Base-by-base conservation (phyloP, 2,329 filamentous ascomycete species). In the Aspergillus latus region DNA sequence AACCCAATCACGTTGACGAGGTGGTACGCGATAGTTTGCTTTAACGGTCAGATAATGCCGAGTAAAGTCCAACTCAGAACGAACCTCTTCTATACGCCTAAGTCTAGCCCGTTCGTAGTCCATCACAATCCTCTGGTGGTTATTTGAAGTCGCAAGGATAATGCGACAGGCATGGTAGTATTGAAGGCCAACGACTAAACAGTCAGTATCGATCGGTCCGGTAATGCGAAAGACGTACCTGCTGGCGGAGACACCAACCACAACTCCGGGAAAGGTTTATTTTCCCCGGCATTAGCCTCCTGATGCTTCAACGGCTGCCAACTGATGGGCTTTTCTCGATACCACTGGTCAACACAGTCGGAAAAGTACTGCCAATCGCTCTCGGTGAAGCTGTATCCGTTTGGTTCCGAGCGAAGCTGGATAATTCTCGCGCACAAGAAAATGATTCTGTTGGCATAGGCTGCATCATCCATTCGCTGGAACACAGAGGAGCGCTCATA, bases 391-490 rank as follows among this genome's bases (percentile, higher is more conserved):
- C 55, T 45, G 26, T 58, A 36, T 6, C 55, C 56, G 11, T 65
- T 65, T 4, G 60, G 61, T 54, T 58, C 62, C 28, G 49, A 68
- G 46, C 64, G 68, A 29, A 62, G 47, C 16, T 69, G 71, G 5
- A 77, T 63, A 2, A 75, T 73, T 32, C 66, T 69, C 2, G 74
- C 74, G 49, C 75, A 76, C 8, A 74, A 64, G 36, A 74, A 72
- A 5, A 76, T 68, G 5, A 74, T 68, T 6, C 68, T 59, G 40
- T 76, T 77, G 1, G 73, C 71, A 54, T 72, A 73, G 0, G 74
- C 69, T 1, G 69, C 69, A 52, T 76, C 74, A 29, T 76, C 72
- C 0, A 63, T 59, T n/a, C 69, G 67, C 2, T 67, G 66, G 40
- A 76, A 75, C 5, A 73, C 72, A 0, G 68, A 64, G 0, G 74